Conservation (phyloP, 164 flowering plant species). For the Platanus orientalis region DNA sequence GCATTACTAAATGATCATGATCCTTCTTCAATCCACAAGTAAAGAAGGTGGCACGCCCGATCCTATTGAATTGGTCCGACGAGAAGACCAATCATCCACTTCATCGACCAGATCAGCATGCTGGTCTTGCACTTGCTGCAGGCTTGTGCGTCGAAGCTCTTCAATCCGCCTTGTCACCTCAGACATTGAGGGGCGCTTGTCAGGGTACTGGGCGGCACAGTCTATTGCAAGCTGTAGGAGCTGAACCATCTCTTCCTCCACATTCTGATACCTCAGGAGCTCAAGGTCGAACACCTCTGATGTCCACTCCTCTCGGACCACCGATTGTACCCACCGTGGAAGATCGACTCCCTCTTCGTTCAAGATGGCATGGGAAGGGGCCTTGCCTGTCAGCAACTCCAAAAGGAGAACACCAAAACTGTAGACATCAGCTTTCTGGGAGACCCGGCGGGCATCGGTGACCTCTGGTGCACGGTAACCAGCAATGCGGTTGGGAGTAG, state of each 20-base stretch:
- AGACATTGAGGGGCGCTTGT: slow-evolving; percentile 71
- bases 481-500: slow-evolving; percentile 68
- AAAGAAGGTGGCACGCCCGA: slow-evolving; percentile 11
- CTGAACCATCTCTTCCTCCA: slow-evolving; percentile 87
- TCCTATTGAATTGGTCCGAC: slow-evolving; percentile 15
- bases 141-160: slow-evolving; percentile 45
- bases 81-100: slow-evolving; percentile 23
- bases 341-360: slow-evolving; percentile 90
- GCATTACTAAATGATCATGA: slow-evolving; percentile 16
- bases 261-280: slow-evolving; percentile 73
- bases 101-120: slow-evolving; percentile 11
- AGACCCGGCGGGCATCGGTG: slow-evolving; percentile 61
- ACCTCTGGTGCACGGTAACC: slow-evolving; percentile 96
- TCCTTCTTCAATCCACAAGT: slow-evolving; percentile 16
- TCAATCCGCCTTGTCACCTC: slow-evolving; percentile 57
- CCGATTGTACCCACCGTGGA: slow-evolving; percentile 91
- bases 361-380: slow-evolving; percentile 64
- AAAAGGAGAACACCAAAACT: slow-evolving; percentile 82
- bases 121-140: slow-evolving; percentile 18
- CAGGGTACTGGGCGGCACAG: slow-evolving; percentile 72
- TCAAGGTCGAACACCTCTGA: slow-evolving; percentile 81
- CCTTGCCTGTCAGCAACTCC: slow-evolving; percentile 84
- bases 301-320: slow-evolving; percentile 80
- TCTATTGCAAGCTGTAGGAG: slow-evolving; percentile 76
- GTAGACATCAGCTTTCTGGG: slow-evolving; percentile 89